A percentile compares a stretch with the other conserved stretches of the same genome.
These are phyloP conservation scores for Buxus sempervirens DNA, from an alignment of 164 flowering plant genomes.

Conservation along the genomic window DNA sequence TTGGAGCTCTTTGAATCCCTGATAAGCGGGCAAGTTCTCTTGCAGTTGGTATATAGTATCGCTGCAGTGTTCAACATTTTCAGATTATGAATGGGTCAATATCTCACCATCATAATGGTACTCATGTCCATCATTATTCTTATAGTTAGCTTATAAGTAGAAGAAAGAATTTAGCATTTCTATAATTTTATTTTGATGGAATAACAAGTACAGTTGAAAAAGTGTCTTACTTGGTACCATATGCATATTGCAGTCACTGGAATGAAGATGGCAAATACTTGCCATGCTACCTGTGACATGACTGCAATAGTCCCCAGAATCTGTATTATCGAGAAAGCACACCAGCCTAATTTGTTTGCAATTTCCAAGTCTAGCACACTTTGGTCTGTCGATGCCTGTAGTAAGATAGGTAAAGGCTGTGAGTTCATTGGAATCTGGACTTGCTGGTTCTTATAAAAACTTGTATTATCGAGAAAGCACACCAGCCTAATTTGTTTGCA, in stretches of 20 bases:
- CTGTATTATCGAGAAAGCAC: slow-evolving; percentile 86
- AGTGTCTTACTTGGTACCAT: slow-evolving; percentile 76
- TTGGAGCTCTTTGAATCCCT: slow-evolving; percentile 79
- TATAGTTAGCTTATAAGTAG: not conserved
- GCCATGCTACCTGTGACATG: slow-evolving; percentile 97
- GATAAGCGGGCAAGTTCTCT: slow-evolving; percentile 86
- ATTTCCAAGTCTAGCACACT: slow-evolving; percentile 87
- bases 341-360: slow-evolving; percentile 72
- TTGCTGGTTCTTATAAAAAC: not conserved
- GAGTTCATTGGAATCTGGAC: not conserved
- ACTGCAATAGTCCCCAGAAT: slow-evolving; percentile 79
- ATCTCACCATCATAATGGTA: not conserved
- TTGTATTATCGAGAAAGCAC: slow-evolving; percentile 71
- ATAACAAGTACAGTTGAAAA: not conserved
- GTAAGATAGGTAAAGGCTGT: slow-evolving; percentile 8
- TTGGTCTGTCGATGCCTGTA: slow-evolving; percentile 90
- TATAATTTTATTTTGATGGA: too few relatives aligned
- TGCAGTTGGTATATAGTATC: slow-evolving; percentile 84
- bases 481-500: slow-evolving; percentile 72
- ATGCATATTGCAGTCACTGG: slow-evolving; percentile 85
- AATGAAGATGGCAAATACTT: slow-evolving; percentile 79
- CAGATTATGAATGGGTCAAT: not conserved
- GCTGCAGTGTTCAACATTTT: slow-evolving; percentile 35
- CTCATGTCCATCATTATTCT: not conserved
- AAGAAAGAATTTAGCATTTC: not conserved